Evolutionary conservation across 139 green algal species (phyloP), one percentile per base, ranked within the genome.

Genomic region (Chlamydomonas schloesseri): DNA sequence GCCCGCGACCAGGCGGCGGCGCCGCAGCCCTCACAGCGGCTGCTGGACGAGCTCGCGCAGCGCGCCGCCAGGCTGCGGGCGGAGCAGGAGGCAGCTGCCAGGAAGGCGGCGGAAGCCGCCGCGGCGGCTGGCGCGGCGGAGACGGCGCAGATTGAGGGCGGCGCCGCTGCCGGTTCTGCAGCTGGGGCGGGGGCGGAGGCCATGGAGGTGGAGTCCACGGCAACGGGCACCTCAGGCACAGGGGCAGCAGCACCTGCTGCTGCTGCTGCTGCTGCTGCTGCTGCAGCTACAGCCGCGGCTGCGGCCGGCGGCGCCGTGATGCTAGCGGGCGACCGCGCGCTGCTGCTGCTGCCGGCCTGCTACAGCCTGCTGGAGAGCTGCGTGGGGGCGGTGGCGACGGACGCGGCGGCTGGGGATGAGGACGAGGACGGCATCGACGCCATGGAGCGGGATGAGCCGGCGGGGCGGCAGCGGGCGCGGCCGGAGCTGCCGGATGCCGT

Each of bases 281-380:
- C 46, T 69, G 73, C 72, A 62, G 68, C 58, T 37, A 31, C 83
- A 37, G 83, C 36, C 5, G 42, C 28, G 9, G 36, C 8, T 29
- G 36, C 4, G 3, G n/a, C 14, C 18, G 24, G 21, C 1, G 82
- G 75, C 20, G 36, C 34, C 42, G 79, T 8, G 17, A 65, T 88
- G 75, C 28, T 60, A 18, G 89, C 93, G 2, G 87, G 90, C 3
- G 67, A 81, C 4, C 84, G 93, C 0, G 93, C 92, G 11, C 57
- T 84, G 29, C 74, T 62, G 29, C 55, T 92, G 50, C 84, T 96
- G 81, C 93, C 93, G 3, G 71, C 71, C 29, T 91, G 84, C 82
- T 93, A 92, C 33, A 34, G 68, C 0, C 81, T 96, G 65, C 57
- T 94, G 33, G 93, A 96, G 85, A 87, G 68, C 0, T 71, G 71